Evolutionary conservation across 2,329 filamentous ascomycete species (phyloP).

Genomic region (Bipolaris oryzae): DNA sequence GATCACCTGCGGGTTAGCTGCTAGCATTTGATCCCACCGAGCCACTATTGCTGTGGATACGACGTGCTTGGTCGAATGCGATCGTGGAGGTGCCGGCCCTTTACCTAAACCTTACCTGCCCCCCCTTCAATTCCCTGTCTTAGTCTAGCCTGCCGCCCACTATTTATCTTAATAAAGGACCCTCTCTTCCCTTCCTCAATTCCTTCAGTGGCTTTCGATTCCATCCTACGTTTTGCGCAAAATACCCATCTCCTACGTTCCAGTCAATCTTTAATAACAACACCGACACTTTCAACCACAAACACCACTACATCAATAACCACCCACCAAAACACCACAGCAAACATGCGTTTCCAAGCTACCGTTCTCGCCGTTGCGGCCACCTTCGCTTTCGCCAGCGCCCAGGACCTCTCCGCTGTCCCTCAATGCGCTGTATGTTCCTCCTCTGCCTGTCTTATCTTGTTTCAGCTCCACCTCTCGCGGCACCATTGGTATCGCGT

Average conservation of each 20-base stretch:
- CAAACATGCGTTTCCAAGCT: conserved; percentile 42
- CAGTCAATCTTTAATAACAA: conserved; percentile 1
- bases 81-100: background rate
- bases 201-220: background rate
- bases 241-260: background rate
- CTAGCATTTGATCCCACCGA: background rate
- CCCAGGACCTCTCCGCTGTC: conserved; percentile 36
- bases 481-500: background rate
- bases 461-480: too few relatives aligned
- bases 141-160: background rate
- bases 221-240: background rate
- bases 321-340: background rate
- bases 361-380: conserved; percentile 33
- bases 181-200: background rate
- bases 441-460: background rate
- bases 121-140: background rate
- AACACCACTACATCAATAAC: background rate
- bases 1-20: background rate
- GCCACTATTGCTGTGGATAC: background rate
- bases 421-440: conserved; percentile 46
- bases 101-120: background rate
- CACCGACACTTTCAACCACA: background rate
- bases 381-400: conserved; percentile 34
- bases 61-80: background rate
- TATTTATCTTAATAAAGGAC: background rate